Evolutionary conservation across 1,284 basidiomycete species (phyloP).

Genomic region (Ganoderma leucocontextum): DNA sequence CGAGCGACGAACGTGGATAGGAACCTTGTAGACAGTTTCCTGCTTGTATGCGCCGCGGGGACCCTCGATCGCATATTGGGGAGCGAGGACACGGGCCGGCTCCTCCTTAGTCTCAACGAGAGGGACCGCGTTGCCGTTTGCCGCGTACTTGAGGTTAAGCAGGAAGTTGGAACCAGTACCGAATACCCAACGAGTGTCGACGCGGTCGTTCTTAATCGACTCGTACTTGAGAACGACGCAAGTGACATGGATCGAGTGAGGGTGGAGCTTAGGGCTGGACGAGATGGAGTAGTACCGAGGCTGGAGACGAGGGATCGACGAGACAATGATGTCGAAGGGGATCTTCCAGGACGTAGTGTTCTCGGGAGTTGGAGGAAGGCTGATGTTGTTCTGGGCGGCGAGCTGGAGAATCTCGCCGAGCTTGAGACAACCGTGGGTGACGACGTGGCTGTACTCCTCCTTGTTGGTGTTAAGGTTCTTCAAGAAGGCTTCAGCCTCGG

Average conservation of each 20-base stretch:
- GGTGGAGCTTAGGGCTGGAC: slow-evolving; percentile 92
- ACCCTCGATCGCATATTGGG: slow-evolving; percentile 88
- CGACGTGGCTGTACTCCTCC: slow-evolving; percentile 81
- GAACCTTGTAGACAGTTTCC: slow-evolving; percentile 81
- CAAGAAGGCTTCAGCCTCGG: slow-evolving; percentile 79
- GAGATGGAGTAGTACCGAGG: slow-evolving; percentile 99
- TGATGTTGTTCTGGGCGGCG: slow-evolving; percentile 82
- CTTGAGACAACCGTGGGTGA: slow-evolving; percentile 86
- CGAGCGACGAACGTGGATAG: slow-evolving; percentile 93
- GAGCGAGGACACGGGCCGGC: slow-evolving; percentile 56
- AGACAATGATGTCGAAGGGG: slow-evolving; percentile 96
- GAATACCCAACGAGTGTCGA: slow-evolving; percentile 73
- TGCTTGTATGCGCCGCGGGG: slow-evolving; percentile 87
- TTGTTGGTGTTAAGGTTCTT: slow-evolving; percentile 88
- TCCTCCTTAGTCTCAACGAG: slow-evolving; percentile 47
- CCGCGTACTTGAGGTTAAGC: slow-evolving; percentile 87
- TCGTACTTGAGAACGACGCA: slow-evolving; percentile 94
- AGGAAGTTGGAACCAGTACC: slow-evolving; percentile 94
- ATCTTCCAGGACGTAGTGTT: slow-evolving; percentile 91
- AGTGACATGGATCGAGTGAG: slow-evolving; percentile 92
- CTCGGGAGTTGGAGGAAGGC: slow-evolving; percentile 59
- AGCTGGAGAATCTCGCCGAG: slow-evolving; percentile 92
- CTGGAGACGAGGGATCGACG: slow-evolving; percentile 91
- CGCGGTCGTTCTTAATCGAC: slow-evolving; percentile 62
- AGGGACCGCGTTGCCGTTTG: slow-evolving; percentile 64